Percentiles rank a stretch among this genome's conserved stretches.
phyloP scores from a whole-genome alignment of 306 rosid species.

The Corylus avellana region DNA sequence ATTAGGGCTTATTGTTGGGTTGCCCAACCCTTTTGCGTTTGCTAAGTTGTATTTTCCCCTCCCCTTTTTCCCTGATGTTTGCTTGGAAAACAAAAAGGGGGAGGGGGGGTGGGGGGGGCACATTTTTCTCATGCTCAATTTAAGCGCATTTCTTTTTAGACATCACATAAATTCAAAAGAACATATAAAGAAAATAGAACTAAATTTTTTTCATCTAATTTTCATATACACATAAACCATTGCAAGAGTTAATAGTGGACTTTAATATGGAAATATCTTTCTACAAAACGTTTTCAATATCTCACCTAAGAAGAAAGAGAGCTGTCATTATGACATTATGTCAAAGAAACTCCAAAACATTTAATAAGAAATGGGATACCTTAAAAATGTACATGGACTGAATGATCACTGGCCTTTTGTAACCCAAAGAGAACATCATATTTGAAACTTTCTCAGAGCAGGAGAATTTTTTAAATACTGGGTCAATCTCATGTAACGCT shows the following conservation, averaged over 20 bases:
- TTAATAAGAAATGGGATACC: constrained; percentile 45
- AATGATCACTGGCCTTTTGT: constrained; percentile 71
- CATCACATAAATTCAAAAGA: background rate
- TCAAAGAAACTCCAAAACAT: background rate
- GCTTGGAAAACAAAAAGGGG: too few relatives aligned
- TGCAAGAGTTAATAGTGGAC: background rate
- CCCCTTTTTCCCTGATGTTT: too few relatives aligned
- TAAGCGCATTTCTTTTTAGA: background rate
- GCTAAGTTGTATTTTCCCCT: too few relatives aligned
- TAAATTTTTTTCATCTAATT: background rate
- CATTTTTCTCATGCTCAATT: background rate
- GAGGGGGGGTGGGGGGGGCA: too few relatives aligned
- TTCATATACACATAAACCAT: background rate
- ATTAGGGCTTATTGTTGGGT: too few relatives aligned
- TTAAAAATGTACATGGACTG: constrained; percentile 98
- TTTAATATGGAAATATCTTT: background rate
- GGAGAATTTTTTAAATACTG: constrained; percentile 73
- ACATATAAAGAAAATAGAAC: background rate
- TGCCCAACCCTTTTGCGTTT: too few relatives aligned
- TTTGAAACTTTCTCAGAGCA: constrained; percentile 62
- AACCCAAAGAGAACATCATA: constrained; percentile 70
- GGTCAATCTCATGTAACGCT: constrained; percentile 88
- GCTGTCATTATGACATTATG: background rate
- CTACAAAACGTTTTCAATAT: background rate
- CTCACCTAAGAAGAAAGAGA: background rate